Percentiles rank a stretch among this genome's conserved stretches.
Conservation (phyloP, 2,329 filamentous ascomycete species). For the Trichothecium sympodiale region DNA sequence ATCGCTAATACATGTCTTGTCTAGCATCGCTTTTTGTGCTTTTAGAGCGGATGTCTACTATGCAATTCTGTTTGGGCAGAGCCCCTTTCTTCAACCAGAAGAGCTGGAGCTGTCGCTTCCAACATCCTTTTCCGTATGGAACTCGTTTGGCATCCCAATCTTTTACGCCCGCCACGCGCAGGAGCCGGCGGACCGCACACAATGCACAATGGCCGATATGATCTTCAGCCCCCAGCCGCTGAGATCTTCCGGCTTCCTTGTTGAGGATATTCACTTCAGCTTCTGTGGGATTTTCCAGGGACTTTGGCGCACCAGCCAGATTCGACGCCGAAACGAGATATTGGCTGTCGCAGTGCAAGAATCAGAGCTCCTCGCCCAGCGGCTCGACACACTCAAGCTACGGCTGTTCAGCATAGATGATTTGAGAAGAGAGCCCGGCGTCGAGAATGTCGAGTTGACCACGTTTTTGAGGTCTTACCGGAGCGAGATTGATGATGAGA, state of each 20-base stretch:
- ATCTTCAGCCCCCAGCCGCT: slow-evolving; percentile 14
- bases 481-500: slow-evolving; percentile 13
- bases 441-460: slow-evolving; percentile 2
- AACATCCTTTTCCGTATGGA: slow-evolving; percentile 22
- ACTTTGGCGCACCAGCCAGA: slow-evolving; percentile 19
- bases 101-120: slow-evolving; percentile 25
- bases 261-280: slow-evolving; percentile 23
- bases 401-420: slow-evolving; percentile 12
- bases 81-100: slow-evolving; percentile 19
- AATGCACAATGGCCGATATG: slow-evolving; percentile 19
- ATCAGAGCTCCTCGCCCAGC: slow-evolving; percentile 9
- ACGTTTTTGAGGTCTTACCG: slow-evolving; percentile 16
- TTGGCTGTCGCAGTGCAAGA: slow-evolving; percentile 7
- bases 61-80: slow-evolving; percentile 18
- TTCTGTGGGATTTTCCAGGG: slow-evolving; percentile 17
- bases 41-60: slow-evolving; percentile 28
- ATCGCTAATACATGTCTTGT: slow-evolving; percentile 1
- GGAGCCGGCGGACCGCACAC: slow-evolving; percentile 19
- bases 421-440: slow-evolving; percentile 6
- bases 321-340: slow-evolving; percentile 10
- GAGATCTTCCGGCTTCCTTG: slow-evolving; percentile 13
- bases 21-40: slow-evolving; percentile 16
- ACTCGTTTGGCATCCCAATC: slow-evolving; percentile 22
- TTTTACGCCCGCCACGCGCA: slow-evolving; percentile 21
- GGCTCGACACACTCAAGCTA: slow-evolving; percentile 14